These are phyloP conservation scores for Tolypocladium paradoxum DNA, from an alignment of 2,329 filamentous ascomycete species.

Conservation along the genomic window DNA sequence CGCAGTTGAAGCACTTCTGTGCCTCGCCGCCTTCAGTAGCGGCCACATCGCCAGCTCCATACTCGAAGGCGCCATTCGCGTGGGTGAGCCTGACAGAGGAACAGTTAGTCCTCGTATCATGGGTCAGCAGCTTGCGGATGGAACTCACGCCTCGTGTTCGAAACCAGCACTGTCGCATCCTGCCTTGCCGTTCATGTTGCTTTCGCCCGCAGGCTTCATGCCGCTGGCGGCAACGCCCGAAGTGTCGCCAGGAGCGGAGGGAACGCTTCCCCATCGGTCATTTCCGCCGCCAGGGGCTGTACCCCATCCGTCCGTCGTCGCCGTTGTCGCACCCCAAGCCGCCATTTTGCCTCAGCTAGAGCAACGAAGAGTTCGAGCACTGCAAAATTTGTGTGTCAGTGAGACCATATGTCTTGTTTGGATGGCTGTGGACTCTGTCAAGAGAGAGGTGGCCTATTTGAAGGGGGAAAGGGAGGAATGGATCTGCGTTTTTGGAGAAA, in stretches of 20 bases:
- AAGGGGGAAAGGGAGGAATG: background rate
- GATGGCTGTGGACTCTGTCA: background rate
- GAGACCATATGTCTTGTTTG: too few species aligned
- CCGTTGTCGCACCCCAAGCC: background rate
- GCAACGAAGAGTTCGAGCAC: background rate
- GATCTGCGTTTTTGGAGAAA: too few species aligned
- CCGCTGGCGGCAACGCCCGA: background rate
- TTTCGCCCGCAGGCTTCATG: background rate
- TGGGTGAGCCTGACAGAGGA: background rate
- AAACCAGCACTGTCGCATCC: background rate
- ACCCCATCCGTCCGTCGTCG: slow-evolving; percentile 2
- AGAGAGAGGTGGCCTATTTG: background rate
- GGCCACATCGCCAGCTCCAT: background rate
- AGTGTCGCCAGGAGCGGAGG: background rate
- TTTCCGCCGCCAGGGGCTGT: background rate
- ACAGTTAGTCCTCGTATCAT: background rate
- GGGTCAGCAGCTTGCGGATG: background rate
- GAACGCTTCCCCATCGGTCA: background rate
- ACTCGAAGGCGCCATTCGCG: background rate
- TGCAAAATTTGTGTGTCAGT: background rate
- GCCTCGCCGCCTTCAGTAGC: background rate
- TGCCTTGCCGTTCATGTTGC: background rate
- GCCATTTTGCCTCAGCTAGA: background rate
- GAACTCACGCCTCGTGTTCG: background rate
- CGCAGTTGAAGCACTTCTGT: slow-evolving; percentile 25